phyloP scores from a whole-genome alignment of 352 stramenopile genomes.

The Globisporangium sylvaticum region DNA sequence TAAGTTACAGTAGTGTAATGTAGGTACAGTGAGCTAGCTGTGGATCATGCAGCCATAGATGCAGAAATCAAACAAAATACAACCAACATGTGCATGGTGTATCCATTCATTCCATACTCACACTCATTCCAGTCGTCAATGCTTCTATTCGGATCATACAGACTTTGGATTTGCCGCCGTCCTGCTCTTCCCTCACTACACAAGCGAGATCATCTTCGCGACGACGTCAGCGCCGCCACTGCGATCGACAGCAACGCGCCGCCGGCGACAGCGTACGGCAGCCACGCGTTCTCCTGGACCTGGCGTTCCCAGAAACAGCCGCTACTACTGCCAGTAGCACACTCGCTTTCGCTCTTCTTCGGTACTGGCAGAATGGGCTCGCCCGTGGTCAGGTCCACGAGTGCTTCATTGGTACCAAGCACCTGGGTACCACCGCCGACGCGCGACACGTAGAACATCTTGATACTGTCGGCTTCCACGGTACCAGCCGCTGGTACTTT shows the following conservation, averaged over 20 bases:
- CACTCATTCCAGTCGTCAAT: background rate
- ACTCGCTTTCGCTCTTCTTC: background rate
- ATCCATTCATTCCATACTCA: background rate
- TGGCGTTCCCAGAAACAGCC: background rate
- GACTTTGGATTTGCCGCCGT: too few species aligned
- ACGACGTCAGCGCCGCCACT: slow-evolving; percentile 14
- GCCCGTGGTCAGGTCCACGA: slow-evolving; percentile 47
- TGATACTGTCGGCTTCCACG: slow-evolving; percentile 29
- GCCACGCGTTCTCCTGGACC: slow-evolving; percentile 7
- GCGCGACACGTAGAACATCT: slow-evolving; percentile 68
- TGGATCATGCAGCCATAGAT: background rate
- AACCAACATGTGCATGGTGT: background rate
- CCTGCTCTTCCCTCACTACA: too few species aligned
- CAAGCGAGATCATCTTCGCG: slow-evolving; percentile 5
- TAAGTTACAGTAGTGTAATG: background rate
- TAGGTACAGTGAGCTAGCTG: background rate
- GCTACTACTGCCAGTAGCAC: background rate
- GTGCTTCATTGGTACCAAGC: slow-evolving; percentile 29
- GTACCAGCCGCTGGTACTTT: slow-evolving; percentile 12
- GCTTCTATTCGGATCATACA: slow-evolving; percentile 7
- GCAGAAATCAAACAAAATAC: background rate
- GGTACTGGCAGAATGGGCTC: slow-evolving; percentile 19
- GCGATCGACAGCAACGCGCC: slow-evolving; percentile 13
- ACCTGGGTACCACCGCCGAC: slow-evolving; percentile 50
- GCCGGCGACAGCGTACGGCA: slow-evolving; percentile 1